Conservation (phyloP, 2,329 filamentous ascomycete genomes). For the Nigrospora sphaerica region DNA sequence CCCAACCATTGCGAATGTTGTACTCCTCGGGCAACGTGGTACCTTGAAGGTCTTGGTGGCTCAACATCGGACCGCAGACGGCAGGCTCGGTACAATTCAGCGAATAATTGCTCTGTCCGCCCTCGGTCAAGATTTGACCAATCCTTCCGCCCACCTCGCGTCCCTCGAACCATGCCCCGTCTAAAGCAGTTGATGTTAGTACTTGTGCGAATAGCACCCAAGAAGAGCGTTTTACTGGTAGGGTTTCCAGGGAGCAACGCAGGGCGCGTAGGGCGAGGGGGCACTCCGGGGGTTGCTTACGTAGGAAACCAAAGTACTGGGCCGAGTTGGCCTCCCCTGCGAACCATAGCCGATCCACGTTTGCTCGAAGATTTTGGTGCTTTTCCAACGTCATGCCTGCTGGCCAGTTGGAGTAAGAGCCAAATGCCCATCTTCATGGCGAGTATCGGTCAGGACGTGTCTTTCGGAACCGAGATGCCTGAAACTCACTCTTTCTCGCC, state of each 20-base stretch:
- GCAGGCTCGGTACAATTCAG: neutral
- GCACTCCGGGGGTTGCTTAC: neutral
- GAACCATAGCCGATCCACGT: constrained; percentile 54
- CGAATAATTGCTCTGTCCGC: neutral
- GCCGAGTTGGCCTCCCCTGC: constrained; percentile 58
- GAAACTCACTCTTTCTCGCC: constrained; percentile 23
- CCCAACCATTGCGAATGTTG: constrained; percentile 27
- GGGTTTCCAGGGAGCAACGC: neutral
- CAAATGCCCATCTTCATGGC: constrained; percentile 34
- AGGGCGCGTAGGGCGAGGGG: neutral
- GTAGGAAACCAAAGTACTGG: constrained; percentile 59
- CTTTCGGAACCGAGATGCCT: neutral
- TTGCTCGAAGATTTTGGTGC: constrained; percentile 63
- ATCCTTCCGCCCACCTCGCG: constrained; percentile 37
- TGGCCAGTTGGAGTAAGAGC: constrained; percentile 65
- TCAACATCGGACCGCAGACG: constrained; percentile 15
- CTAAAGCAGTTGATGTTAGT: neutral
- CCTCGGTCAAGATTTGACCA: constrained; percentile 24
- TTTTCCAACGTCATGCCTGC: constrained; percentile 53
- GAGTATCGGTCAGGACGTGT: constrained; percentile 11
- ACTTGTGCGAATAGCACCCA: neutral
- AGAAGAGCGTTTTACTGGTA: neutral
- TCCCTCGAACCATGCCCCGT: constrained; percentile 54
- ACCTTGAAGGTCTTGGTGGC: constrained; percentile 24
- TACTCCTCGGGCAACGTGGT: constrained; percentile 26